Percentiles rank a stretch among this genome's conserved stretches.
phyloP scores from a whole-genome alignment of 257 asterid species.

The Solanum peruvianum region DNA sequence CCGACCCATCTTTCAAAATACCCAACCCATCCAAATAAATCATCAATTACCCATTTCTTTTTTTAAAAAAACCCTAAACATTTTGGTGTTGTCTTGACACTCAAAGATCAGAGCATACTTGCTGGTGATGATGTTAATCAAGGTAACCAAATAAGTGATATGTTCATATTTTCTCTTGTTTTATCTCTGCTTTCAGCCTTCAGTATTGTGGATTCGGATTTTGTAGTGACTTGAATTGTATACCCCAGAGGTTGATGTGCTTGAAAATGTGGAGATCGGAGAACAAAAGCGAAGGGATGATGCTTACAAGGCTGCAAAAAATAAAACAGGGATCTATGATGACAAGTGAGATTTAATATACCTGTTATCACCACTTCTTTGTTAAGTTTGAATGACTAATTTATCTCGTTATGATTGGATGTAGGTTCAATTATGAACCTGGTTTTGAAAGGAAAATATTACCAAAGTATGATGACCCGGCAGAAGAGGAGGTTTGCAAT shows the following conservation, averaged over 20 bases:
- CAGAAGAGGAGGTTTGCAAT: constrained; percentile 58
- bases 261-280: constrained; percentile 97
- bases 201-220: constrained; percentile 78
- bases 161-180: constrained; percentile 2
- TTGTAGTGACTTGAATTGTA: constrained; percentile 80
- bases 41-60: too few species aligned
- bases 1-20: too few species aligned
- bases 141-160: constrained; percentile 33
- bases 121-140: constrained; percentile 73
- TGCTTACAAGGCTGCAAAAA: constrained; percentile 82
- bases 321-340: constrained; percentile 64
- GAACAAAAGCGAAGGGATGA: constrained; percentile 88
- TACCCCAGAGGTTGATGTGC: constrained; percentile 94
- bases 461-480: constrained; percentile 96
- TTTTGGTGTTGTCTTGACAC: constrained; percentile 72
- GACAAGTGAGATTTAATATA: constrained; percentile 53
- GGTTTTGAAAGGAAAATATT: constrained; percentile 37
- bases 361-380: background rate
- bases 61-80: too few species aligned
- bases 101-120: constrained; percentile 92
- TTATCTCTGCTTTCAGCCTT: constrained; percentile 19
- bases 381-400: background rate
- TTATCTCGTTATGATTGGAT: background rate
- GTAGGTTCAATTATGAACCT: constrained; percentile 65
- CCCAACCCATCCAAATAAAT: too few species aligned